Evolutionary conservation across 2,329 filamentous ascomycete species (phyloP), one percentile per base, ranked within the genome.

Genomic region (Tolypocladium tundrense): DNA sequence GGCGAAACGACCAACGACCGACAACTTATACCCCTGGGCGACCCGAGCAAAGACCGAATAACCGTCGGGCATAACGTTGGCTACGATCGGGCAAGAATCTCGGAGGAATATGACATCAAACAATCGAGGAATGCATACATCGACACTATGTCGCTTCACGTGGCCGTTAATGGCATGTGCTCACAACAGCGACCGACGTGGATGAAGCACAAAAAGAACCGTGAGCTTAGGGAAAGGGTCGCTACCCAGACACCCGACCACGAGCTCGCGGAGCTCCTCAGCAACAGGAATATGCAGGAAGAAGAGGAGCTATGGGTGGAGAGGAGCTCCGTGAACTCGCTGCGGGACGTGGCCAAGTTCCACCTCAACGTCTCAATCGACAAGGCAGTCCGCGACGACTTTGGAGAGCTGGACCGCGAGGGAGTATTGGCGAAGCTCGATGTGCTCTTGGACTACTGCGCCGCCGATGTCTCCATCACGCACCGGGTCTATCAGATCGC

Each of bases 91-190:
- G 93, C 93, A 19, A 83, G 95, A 41, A 84, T 97, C 57, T 73
- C 86, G 24, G 94, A 99, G 69, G 94, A 99, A 70, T 99, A 99
- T 70, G 82, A 87, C 66, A 73, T 97, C 45, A 78, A 84, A 57
- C 93, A 97, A 70, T 88, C 90, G 1, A 84, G 85, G 43, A 97
- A 91, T 64, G 88, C 84, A 50, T 99, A 96, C 69, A 74, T 99
- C 55, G 94, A 99, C 70, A 99, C 94, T 37, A 99, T 99, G 94
- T 97, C 93, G 1, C 77, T 99, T 24, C 94, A 99, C 70, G 93
- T 96, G 9, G 95, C 95, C 2, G 93, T 96, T 31, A 99, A 99
- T 69, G 94, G 94, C 61, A 99, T 99, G 94, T 99, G 94, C 73
- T 97, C 94, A 27, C 87, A 89, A 63, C 94, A 99, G 72, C 84